A percentile compares a stretch with the other conserved stretches of the same genome.
These are phyloP conservation scores for Spiraea crenata DNA, from an alignment of 331 rosid species.

Conservation along the genomic window DNA sequence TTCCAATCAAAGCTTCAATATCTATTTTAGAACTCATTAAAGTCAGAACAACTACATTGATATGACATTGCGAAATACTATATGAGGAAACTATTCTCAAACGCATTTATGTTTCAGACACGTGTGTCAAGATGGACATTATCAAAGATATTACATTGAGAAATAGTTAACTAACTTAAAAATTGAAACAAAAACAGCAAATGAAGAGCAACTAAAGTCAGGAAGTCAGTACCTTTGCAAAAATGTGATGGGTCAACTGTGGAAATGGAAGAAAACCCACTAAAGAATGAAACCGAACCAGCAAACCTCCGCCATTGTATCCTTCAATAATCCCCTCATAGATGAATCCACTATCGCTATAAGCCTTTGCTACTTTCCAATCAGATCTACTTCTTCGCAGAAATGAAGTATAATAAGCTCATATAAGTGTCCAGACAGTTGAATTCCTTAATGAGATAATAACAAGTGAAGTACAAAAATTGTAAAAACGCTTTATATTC, in stretches of 20 bases:
- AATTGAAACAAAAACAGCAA: neutral
- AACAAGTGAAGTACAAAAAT: too few species aligned
- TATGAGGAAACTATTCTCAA: neutral
- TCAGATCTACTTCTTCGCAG: constrained; percentile 85
- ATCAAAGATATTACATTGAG: neutral
- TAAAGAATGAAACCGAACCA: constrained; percentile 58
- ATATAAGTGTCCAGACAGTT: neutral
- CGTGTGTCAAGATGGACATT: neutral
- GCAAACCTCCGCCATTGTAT: constrained; percentile 66
- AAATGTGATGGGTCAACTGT: constrained; percentile 47
- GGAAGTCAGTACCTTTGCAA: constrained; percentile 1
- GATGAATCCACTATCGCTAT: constrained; percentile 51
- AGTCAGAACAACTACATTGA: too few species aligned
- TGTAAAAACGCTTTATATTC: too few species aligned
- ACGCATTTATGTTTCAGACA: neutral
- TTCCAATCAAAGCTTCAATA: too few species aligned
- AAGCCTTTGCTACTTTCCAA: constrained; percentile 73
- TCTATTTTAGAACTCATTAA: too few species aligned
- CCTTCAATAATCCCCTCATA: constrained; percentile 72
- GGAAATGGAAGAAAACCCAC: constrained; percentile 83
- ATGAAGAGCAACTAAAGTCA: neutral
- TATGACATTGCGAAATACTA: too few species aligned
- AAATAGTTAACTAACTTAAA: neutral
- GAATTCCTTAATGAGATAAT: neutral
- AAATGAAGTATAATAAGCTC: constrained; percentile 51